phyloP scores from a whole-genome alignment of 1,139 yeast species.

The Scheffersomyces quercinus region DNA sequence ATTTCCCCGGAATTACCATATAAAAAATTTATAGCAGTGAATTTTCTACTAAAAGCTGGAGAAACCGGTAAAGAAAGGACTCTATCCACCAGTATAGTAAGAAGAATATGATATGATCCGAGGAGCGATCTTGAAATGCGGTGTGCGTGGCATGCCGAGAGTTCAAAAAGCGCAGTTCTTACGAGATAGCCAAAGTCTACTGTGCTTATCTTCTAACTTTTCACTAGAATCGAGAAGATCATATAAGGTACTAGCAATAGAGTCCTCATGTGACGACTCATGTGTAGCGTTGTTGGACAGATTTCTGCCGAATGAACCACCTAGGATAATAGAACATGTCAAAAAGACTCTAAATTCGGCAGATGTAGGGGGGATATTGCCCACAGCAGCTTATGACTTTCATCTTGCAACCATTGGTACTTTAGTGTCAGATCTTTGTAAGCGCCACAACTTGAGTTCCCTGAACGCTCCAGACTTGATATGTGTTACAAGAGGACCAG shows the following conservation, averaged over 20 bases:
- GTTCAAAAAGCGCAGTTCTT: too few species aligned
- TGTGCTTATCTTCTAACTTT: neutral
- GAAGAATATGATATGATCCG: constrained; percentile 10
- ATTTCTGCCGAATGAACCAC: constrained; percentile 30
- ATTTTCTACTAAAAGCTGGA: neutral
- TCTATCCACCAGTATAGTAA: too few species aligned
- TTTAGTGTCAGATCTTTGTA: constrained; percentile 27
- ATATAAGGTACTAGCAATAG: constrained; percentile 80
- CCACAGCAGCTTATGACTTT: constrained; percentile 79
- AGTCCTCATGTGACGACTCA: constrained; percentile 94
- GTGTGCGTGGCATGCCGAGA: neutral
- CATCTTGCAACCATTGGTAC: constrained; percentile 62
- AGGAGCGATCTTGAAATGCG: neutral
- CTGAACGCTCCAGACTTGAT: constrained; percentile 64
- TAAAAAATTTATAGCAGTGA: neutral
- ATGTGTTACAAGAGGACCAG: constrained; percentile 95
- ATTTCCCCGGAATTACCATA: too few species aligned
- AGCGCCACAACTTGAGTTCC: constrained; percentile 23
- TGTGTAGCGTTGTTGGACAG: constrained; percentile 79
- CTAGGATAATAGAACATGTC: constrained; percentile 57
- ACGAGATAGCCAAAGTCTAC: too few species aligned
- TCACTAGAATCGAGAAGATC: constrained; percentile 15
- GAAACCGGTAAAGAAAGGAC: neutral
- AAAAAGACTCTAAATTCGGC: constrained; percentile 70
- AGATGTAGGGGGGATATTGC: constrained; percentile 80